Evolutionary conservation across 306 rosid species (phyloP).

Genomic region (Cicer arietinum): DNA sequence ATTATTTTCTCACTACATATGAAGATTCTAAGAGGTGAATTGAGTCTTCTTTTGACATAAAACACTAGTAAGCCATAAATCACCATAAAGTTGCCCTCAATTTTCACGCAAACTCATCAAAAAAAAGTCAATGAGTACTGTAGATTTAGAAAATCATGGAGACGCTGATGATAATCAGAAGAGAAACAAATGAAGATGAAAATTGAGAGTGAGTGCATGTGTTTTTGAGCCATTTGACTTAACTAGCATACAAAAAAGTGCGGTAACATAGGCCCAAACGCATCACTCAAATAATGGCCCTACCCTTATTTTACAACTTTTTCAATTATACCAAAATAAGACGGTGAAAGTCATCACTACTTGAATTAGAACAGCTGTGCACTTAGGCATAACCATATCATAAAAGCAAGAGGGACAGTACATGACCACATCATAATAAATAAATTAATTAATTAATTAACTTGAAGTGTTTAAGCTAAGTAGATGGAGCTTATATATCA

Average conservation of each 20-base stretch:
- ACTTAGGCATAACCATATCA: conserved; percentile 39
- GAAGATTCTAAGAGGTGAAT: no score
- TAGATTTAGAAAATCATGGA: conserved; percentile 15
- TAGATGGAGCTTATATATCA: conserved; percentile 32
- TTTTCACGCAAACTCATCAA: conserved; percentile 47
- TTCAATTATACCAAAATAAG: conserved; percentile 39
- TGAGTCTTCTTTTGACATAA: neutral
- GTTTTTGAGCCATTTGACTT: conserved; percentile 24
- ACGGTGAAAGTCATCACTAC: conserved; percentile 38
- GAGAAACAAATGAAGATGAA: conserved; percentile 10
- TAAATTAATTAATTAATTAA: conserved; percentile 34
- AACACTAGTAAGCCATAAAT: conserved; percentile 42
- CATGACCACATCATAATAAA: conserved; percentile 36
- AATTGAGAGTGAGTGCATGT: neutral
- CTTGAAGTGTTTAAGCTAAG: conserved; percentile 43
- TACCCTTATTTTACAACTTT: conserved; percentile 30
- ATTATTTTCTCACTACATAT: no score
- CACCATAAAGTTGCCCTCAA: conserved; percentile 47
- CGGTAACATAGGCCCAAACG: conserved; percentile 3
- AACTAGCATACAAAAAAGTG: conserved; percentile 41
- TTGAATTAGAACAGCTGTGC: conserved; percentile 51
- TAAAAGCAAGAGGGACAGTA: conserved; percentile 35
- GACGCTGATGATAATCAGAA: neutral
- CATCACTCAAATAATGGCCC: conserved; percentile 29
- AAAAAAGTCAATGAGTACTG: conserved; percentile 33